A percentile compares a stretch with the other conserved stretches of the same genome.
phyloP scores from a whole-genome alignment of 768 basidiomycete genomes.

The Holtermanniella nyarrowii region DNA sequence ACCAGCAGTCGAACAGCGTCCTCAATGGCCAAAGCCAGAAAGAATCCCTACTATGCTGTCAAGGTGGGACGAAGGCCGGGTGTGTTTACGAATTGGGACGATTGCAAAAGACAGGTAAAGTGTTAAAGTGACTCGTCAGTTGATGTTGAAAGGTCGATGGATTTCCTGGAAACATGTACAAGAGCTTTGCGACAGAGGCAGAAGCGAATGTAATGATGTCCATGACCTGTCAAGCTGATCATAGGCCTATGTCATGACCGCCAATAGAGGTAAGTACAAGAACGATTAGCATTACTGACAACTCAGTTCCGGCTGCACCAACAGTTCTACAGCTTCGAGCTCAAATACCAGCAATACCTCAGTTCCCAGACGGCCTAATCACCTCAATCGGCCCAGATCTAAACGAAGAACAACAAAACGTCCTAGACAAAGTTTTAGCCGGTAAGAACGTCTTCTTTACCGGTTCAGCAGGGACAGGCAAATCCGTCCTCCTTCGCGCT shows the following conservation, averaged over 20 bases:
- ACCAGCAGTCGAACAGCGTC: no score
- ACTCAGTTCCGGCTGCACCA: not conserved
- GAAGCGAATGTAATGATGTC: constrained; percentile 15
- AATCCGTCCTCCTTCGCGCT: constrained; percentile 84
- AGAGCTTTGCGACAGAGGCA: constrained; percentile 9
- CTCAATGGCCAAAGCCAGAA: constrained; percentile 1
- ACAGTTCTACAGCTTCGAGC: not conserved
- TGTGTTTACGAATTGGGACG: constrained; percentile 23
- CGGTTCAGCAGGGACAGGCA: constrained; percentile 94
- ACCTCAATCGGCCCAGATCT: constrained; percentile 17
- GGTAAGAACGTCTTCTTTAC: constrained; percentile 83
- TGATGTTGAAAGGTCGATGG: constrained; percentile 2
- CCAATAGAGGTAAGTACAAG: constrained; percentile 1
- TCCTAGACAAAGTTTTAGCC: constrained; percentile 26
- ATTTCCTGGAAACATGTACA: constrained; percentile 22
- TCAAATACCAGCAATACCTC: not conserved
- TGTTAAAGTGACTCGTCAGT: not conserved
- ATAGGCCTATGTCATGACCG: not conserved
- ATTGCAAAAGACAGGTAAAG: constrained; percentile 23
- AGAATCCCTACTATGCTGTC: constrained; percentile 22
- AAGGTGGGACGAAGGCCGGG: constrained; percentile 20
- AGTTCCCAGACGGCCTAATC: constrained; percentile 17
- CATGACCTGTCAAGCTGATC: not conserved
- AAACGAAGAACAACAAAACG: no score
- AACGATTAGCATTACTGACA: not conserved